Evolutionary conservation across 768 basidiomycete species (phyloP), one percentile per base, ranked within the genome.

Genomic region (Tylopilus sp.): DNA sequence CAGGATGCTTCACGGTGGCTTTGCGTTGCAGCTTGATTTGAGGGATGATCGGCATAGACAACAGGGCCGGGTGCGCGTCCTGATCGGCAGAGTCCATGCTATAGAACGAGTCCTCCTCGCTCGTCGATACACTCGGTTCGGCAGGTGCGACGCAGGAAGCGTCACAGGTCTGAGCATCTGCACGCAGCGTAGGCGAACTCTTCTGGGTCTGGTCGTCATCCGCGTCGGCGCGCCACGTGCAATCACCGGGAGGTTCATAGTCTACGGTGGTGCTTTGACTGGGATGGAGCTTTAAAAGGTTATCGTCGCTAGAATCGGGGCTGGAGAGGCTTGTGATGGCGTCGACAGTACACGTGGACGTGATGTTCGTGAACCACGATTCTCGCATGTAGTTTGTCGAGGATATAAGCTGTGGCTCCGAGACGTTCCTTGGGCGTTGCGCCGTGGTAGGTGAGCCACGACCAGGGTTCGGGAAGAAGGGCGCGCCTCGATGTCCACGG

Each of bases 11-110:
- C 15, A 65, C 40, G 7, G 62, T 64, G 23, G 62, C 62, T 23
- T 59, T 65, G 41, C 63, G 62, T 22, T 66, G 55, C 3, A 66
- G 61, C 23, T 53, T 63, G 45, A 66, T 66, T 44, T 45, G 53
- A 25, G 64, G 64, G n/a, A 66, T 69, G 1, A 57, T 50, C 6
- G 65, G 64, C 48, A 64, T 68, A 4, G 66, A 64, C 43, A 66
- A 57, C 42, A 66, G 51, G 31, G 56, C 20, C 2, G 49, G 47
- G 40, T 66, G 61, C 2, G 47, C 50, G 6, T 64, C 61, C 20
- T 60, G 55, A 41, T 66, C 57, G 20, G 64, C 61, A 17, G 67
- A 68, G 40, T 59, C 57, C 52, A 40, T 52, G 43, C 61, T 61
- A 12, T 68, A 66, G 0, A 64, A 40, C 3, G 67, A 64, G 12